Evolutionary conservation across 2,329 filamentous ascomycete genomes (phyloP), one percentile per base, ranked within the genome.

Genomic region (Lachnellula occidentalis): DNA sequence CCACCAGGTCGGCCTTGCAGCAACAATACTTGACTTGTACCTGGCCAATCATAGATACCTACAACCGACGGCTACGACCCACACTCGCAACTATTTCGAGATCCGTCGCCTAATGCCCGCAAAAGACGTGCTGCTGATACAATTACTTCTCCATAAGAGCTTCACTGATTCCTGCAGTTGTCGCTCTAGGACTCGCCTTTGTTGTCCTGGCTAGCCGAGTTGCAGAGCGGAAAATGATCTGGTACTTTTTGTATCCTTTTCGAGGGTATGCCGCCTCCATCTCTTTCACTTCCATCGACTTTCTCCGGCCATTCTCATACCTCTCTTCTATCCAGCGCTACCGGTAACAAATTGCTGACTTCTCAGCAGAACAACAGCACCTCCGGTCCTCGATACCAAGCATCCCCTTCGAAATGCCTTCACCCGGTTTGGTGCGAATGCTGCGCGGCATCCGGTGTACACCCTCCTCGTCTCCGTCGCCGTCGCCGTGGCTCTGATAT

Each of bases 241-340:
- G 86, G 86, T 89, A 87, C 74, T 73, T 91, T 50, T 74, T 91
- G 61, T 90, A 87, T 74, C 87, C 87, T 67, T 76, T 91, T 63
- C 80, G 87, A 79, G 86, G 87, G 86, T 88, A 73, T 71, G 85
- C 79, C 45, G 42, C 31, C 48, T 9, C n/a, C n/a, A n/a, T 11
- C 27, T 31, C 8, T 31, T 31, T 31, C 2, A 11, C 27, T 11
- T 31, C 27, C 2, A 31, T 31, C 27, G 27, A 31, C 2, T 31
- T 31, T 11, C 27, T 11, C 27, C 2, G 8, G 7, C 1, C 27
- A 9, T 31, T 31, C 7, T 9, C 8, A 31, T 31, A 11, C 8
- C 9, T 31, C 9, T 21, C 41, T 22, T 21, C 41, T 22, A 5
- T 17, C 7, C 19, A 22, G 27, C 36, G 41, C 48, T 37, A 39